Conservation (phyloP, 2,329 filamentous ascomycete species). For the Xylaria sp. region DNA sequence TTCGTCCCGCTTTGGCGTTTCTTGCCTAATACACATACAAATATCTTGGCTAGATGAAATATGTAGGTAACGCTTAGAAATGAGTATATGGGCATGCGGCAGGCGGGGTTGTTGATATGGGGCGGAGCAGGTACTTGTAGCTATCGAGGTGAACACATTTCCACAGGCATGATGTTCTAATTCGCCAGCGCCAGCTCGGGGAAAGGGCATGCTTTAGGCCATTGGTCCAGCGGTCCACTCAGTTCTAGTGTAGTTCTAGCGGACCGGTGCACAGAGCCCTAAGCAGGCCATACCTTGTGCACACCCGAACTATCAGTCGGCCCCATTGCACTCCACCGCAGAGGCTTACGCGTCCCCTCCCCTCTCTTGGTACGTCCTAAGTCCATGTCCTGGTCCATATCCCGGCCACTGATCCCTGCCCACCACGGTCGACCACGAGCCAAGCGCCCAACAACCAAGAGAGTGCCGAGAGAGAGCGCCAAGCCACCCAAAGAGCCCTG, state of each 20-base stretch:
- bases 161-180: background rate
- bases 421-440: slow-evolving; percentile 33
- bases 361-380: slow-evolving; percentile 44
- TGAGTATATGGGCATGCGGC: background rate
- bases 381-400: slow-evolving; percentile 16
- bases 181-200: slow-evolving; percentile 3
- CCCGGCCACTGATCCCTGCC: slow-evolving; percentile 38
- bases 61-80: background rate
- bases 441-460: slow-evolving; percentile 21
- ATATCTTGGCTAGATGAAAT: background rate
- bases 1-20: slow-evolving; percentile 4
- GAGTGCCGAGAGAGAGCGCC: slow-evolving; percentile 23
- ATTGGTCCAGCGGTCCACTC: background rate
- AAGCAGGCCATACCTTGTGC: slow-evolving; percentile 3
- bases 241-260: no score
- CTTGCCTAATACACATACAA: background rate
- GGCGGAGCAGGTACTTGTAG: slow-evolving; percentile 7
- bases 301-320: slow-evolving; percentile 6
- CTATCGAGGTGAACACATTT: slow-evolving; percentile 17
- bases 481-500: slow-evolving; percentile 37
- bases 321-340: slow-evolving; percentile 39
- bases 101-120: background rate
- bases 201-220: slow-evolving; percentile 5
- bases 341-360: slow-evolving; percentile 52
- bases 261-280: background rate